Evolutionary conservation across 2,329 filamentous ascomycete genomes (phyloP).

Genomic region (Aspergillus sp.): DNA sequence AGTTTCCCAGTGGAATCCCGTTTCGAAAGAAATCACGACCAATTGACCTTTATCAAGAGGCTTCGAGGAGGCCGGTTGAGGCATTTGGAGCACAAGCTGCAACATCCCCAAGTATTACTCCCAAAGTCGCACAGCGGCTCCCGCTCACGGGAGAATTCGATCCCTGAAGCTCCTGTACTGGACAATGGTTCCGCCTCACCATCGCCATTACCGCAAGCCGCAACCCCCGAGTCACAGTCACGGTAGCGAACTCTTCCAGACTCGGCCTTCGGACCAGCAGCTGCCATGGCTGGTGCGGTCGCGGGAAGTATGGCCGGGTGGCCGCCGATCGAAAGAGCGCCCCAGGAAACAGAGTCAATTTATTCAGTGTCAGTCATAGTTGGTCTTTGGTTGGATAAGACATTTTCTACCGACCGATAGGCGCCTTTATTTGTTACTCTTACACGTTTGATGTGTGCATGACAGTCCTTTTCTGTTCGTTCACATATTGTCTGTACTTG

Average conservation of each 20-base stretch:
- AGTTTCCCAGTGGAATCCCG: conserved; percentile 51
- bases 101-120: conserved; percentile 46
- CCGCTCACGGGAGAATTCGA: conserved; percentile 36
- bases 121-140: conserved; percentile 38
- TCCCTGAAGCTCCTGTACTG: conserved; percentile 50
- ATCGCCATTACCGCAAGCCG: conserved; percentile 28
- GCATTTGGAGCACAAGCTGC: conserved; percentile 52
- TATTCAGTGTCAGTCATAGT: too few species aligned
- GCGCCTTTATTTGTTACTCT: too few species aligned
- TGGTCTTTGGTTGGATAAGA: too few species aligned
- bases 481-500: too few species aligned
- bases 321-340: conserved; percentile 51
- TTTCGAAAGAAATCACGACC: conserved; percentile 56
- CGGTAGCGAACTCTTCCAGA: conserved; percentile 48
- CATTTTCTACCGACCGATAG: too few species aligned
- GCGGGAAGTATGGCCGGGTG: conserved; percentile 59
- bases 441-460: too few species aligned
- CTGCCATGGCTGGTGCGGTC: conserved; percentile 58
- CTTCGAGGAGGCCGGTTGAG: conserved; percentile 56
- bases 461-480: too few species aligned
- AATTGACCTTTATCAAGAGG: conserved; percentile 55
- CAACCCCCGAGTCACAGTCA: conserved; percentile 48
- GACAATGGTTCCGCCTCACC: conserved; percentile 33
- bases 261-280: conserved; percentile 50
- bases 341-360: conserved; percentile 28